Percentiles rank a stretch among this genome's conserved stretches.
Evolutionary conservation across 1,284 basidiomycete species (phyloP).

Genomic region (Abortiporus biennis): DNA sequence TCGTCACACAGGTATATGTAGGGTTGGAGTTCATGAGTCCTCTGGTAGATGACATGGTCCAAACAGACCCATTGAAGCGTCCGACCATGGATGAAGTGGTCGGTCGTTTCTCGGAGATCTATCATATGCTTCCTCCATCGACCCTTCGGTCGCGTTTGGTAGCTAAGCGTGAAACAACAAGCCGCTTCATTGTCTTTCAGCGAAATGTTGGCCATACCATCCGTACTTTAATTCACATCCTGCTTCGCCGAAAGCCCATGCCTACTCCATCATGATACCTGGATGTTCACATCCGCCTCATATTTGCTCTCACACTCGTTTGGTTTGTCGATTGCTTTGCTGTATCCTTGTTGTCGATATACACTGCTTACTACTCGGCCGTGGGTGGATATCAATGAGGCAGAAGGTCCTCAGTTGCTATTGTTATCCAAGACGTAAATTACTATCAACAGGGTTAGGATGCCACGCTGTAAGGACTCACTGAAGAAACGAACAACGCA

Average conservation of each 20-base stretch:
- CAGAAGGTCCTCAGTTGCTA: too few species aligned
- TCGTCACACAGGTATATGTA: slow-evolving; percentile 4
- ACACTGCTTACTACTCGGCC: too few species aligned
- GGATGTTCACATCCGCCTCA: too few species aligned
- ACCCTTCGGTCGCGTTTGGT: slow-evolving; percentile 1
- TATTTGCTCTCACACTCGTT: too few species aligned
- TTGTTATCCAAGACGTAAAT: too few species aligned
- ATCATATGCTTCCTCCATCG: slow-evolving; percentile 4
- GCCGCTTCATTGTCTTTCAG: too few species aligned
- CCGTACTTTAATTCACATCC: neutral
- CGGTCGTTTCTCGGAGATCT: slow-evolving; percentile 5
- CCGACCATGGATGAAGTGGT: slow-evolving; percentile 11
- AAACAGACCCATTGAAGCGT: slow-evolving; percentile 6
- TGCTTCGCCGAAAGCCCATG: neutral
- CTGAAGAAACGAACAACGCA: too few species aligned
- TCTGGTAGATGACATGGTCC: slow-evolving; percentile 7
- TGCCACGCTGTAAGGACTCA: too few species aligned
- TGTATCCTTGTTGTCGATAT: too few species aligned
- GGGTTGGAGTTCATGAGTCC: slow-evolving; percentile 12
- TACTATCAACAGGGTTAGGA: too few species aligned
- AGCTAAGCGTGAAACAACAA: neutral
- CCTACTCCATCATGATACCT: neutral
- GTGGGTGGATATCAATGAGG: too few species aligned
- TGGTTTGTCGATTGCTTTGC: too few species aligned
- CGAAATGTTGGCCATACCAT: neutral